Conservation (phyloP, 2,329 filamentous ascomycete genomes). For the Arthrobotrys conoides region DNA sequence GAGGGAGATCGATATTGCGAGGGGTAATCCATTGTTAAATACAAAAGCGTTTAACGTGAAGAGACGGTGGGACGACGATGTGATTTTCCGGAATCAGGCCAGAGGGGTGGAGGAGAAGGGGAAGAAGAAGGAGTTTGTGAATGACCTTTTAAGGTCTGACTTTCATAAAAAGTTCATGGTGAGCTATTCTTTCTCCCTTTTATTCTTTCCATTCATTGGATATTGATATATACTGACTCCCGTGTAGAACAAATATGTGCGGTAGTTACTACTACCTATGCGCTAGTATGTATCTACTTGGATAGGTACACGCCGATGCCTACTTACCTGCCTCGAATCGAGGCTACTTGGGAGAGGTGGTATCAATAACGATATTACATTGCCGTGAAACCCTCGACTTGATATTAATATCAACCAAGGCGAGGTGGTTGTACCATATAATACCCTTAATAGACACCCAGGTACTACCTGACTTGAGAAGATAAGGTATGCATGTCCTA, state of each 20-base stretch:
- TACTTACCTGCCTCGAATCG: no score
- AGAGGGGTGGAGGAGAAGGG: conserved; percentile 92
- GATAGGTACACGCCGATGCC: no score
- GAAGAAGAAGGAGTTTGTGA: conserved; percentile 91
- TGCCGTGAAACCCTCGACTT: not conserved
- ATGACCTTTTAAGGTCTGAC: conserved; percentile 74
- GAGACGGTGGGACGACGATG: conserved; percentile 95
- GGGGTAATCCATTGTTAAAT: conserved; percentile 93
- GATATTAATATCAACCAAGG: not conserved
- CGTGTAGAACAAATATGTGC: conserved; percentile 70
- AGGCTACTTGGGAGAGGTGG: not conserved
- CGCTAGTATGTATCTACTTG: no score
- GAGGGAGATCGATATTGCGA: conserved; percentile 87
- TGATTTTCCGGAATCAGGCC: conserved; percentile 99
- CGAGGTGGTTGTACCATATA: conserved; percentile 12
- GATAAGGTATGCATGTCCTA: conserved; percentile 16
- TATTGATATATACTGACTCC: not conserved
- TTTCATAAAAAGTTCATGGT: conserved; percentile 99
- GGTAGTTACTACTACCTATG: conserved; percentile 64
- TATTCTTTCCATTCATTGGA: not conserved
- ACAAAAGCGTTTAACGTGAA: conserved; percentile 85
- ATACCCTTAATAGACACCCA: not conserved
- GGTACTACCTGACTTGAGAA: not conserved
- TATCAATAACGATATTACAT: not conserved
- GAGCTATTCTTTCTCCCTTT: conserved; percentile 63